Evolutionary conservation across 2,329 filamentous ascomycete genomes (phyloP).

Genomic region (Epicoccum nigrum): DNA sequence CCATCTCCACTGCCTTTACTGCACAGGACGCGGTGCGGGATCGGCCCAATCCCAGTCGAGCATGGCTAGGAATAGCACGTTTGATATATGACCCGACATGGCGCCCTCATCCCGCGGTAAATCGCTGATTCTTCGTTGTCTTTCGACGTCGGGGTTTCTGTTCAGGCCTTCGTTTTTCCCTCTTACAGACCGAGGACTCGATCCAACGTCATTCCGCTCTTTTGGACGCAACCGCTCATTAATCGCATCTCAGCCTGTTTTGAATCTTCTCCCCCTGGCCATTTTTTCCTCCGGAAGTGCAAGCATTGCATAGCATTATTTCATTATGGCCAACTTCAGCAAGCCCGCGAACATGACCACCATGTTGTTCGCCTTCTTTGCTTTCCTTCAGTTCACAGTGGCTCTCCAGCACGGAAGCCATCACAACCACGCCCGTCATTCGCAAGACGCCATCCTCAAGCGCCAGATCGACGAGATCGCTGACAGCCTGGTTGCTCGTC

Average conservation of each 20-base stretch:
- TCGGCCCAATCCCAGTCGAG: slow-evolving; percentile 24
- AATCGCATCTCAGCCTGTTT: slow-evolving; percentile 16
- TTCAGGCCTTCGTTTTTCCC: slow-evolving; percentile 23
- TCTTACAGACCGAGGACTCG: slow-evolving; percentile 36
- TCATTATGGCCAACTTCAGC: slow-evolving; percentile 44
- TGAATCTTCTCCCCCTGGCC: slow-evolving; percentile 17
- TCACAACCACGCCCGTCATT: slow-evolving; percentile 30
- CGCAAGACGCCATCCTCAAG: slow-evolving; percentile 26
- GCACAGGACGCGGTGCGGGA: slow-evolving; percentile 10
- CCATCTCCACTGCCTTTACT: slow-evolving; percentile 32
- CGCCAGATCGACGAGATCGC: slow-evolving; percentile 34
- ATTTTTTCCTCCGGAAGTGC: slow-evolving; percentile 15
- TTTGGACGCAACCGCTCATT: slow-evolving; percentile 31
- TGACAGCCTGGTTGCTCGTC: slow-evolving; percentile 31
- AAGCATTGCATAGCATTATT: slow-evolving; percentile 8
- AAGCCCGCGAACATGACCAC: slow-evolving; percentile 42
- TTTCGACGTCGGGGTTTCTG: slow-evolving; percentile 37
- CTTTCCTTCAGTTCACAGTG: slow-evolving; percentile 41
- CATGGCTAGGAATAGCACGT: slow-evolving; percentile 30
- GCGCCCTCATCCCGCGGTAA: slow-evolving; percentile 33
- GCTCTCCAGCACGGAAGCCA: slow-evolving; percentile 36
- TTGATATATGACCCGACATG: slow-evolving; percentile 41
- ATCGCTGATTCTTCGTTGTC: slow-evolving; percentile 39
- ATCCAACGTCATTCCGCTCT: slow-evolving; percentile 45
- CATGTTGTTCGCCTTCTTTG: slow-evolving; percentile 42